These are phyloP conservation scores for Aspergillus hortae DNA, from an alignment of 2,329 filamentous ascomycete genomes.

Conservation along the genomic window DNA sequence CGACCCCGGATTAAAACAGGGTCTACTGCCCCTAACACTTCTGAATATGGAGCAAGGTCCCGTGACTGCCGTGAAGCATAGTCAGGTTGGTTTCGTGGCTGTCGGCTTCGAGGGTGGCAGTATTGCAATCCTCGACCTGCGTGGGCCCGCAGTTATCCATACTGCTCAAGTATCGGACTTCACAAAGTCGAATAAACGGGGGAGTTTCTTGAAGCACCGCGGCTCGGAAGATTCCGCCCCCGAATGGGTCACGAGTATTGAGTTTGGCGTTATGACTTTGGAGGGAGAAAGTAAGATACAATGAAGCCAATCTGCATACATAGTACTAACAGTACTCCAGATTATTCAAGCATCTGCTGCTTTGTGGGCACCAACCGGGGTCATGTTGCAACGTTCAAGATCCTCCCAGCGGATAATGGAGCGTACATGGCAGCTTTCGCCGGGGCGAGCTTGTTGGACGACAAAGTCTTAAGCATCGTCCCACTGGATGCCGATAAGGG, in stretches of 20 bases:
- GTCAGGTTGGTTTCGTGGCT: constrained; percentile 90
- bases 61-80: constrained; percentile 74
- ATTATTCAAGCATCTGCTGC: constrained; percentile 89
- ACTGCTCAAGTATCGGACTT: constrained; percentile 70
- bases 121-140: constrained; percentile 78
- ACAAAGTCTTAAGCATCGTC: constrained; percentile 68
- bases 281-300: constrained; percentile 69
- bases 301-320: neutral
- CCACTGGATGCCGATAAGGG: constrained; percentile 79
- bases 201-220: constrained; percentile 62
- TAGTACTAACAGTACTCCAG: constrained; percentile 34
- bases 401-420: constrained; percentile 68
- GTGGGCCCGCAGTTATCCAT: constrained; percentile 81
- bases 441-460: constrained; percentile 65
- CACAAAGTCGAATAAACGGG: constrained; percentile 69
- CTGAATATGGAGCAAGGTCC: constrained; percentile 80
- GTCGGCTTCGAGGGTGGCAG: constrained; percentile 80
- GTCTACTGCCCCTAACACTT: constrained; percentile 73
- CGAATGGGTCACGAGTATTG: constrained; percentile 77
- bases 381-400: constrained; percentile 82
- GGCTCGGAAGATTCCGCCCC: constrained; percentile 46
- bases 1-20: constrained; percentile 72
- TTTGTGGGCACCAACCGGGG: constrained; percentile 87
- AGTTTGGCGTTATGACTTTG: constrained; percentile 90
- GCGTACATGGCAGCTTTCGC: constrained; percentile 70